A percentile compares a stretch with the other conserved stretches of the same genome.
These are phyloP conservation scores for Onygenales sp. DNA, from an alignment of 2,329 filamentous ascomycete species.

Conservation along the genomic window DNA sequence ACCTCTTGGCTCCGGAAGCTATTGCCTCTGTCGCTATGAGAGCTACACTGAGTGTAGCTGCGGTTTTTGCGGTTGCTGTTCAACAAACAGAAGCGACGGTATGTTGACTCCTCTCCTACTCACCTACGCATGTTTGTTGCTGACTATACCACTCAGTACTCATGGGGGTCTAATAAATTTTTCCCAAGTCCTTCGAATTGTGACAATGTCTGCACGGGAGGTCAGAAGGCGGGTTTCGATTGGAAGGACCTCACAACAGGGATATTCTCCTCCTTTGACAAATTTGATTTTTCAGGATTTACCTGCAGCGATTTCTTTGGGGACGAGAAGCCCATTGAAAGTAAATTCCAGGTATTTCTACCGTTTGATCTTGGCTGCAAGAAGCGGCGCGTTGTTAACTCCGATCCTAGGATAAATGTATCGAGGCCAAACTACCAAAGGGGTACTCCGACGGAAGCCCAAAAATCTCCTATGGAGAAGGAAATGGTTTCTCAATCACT, in stretches of 20 bases:
- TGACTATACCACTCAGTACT: conserved; percentile 14
- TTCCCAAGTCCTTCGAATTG: conserved; percentile 63
- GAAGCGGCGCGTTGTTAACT: conserved; percentile 39
- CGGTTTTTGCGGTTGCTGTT: conserved; percentile 14
- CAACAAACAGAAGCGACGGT: conserved; percentile 19
- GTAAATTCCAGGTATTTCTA: conserved; percentile 12
- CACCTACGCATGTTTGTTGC: background rate
- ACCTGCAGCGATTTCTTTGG: conserved; percentile 53
- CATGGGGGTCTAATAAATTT: conserved; percentile 42
- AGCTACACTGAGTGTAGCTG: conserved; percentile 10
- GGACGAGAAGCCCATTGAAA: conserved; percentile 15
- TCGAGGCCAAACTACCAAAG: conserved; percentile 43
- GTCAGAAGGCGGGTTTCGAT: conserved; percentile 62
- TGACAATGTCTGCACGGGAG: conserved; percentile 65
- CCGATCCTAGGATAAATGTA: conserved; percentile 46
- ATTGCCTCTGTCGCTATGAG: conserved; percentile 14
- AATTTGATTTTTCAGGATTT: conserved; percentile 67
- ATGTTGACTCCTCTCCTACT: conserved; percentile 3
- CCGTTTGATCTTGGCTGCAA: conserved; percentile 15
- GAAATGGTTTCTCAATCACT: conserved; percentile 62
- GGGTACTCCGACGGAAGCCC: conserved; percentile 40
- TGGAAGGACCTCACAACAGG: conserved; percentile 58
- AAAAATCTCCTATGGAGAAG: conserved; percentile 48
- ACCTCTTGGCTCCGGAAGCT: background rate
- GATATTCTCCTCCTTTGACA: conserved; percentile 55